Percentiles rank a stretch among this genome's conserved stretches.
Evolutionary conservation across 208 protist genomes (phyloP).

Genomic region (Acanthamoeba royreba): DNA sequence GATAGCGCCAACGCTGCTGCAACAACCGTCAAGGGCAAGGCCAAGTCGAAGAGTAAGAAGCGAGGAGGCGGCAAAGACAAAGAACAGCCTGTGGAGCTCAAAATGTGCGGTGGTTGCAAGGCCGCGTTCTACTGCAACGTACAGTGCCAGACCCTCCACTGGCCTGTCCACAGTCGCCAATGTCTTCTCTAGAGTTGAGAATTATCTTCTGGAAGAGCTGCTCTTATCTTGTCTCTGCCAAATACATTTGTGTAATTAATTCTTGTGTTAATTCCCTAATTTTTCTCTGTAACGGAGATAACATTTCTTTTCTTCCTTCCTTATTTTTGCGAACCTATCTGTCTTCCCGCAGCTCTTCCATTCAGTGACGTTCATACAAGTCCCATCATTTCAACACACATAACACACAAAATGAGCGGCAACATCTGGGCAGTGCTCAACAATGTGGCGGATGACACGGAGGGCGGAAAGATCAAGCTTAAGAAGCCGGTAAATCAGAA

Average conservation of each 20-base stretch:
- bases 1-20: neutral
- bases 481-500: too few relatives aligned
- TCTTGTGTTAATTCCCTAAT: too few relatives aligned
- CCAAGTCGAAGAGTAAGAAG: neutral
- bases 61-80: neutral
- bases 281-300: too few relatives aligned
- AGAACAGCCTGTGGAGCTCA: neutral
- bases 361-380: neutral
- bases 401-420: neutral
- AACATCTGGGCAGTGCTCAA: neutral
- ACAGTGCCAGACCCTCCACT: neutral
- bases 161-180: neutral
- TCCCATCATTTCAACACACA: too few relatives aligned
- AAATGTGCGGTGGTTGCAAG: slow-evolving; percentile 1
- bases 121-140: neutral
- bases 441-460: neutral
- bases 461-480: too few relatives aligned
- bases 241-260: too few relatives aligned
- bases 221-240: too few relatives aligned
- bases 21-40: neutral
- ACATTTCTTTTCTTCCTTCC: neutral
- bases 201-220: too few relatives aligned
- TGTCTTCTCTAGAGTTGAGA: too few relatives aligned
- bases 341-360: too few relatives aligned
- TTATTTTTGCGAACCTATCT: neutral